These are phyloP conservation scores for Euphorbia celastroides DNA, from an alignment of 441 rosid species.

Conservation along the genomic window DNA sequence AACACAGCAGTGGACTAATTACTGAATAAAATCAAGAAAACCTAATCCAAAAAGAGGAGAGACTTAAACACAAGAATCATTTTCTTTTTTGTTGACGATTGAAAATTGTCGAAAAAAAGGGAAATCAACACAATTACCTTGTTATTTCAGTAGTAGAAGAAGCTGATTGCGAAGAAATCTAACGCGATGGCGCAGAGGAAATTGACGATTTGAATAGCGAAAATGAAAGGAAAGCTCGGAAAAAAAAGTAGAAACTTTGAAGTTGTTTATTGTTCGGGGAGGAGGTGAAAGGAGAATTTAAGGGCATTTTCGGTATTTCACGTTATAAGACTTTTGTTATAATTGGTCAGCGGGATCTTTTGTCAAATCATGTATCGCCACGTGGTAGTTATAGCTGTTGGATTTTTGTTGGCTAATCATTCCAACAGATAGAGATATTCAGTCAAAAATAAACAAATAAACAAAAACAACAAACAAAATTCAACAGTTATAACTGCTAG, in stretches of 20 bases:
- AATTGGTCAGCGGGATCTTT: constrained; percentile 1
- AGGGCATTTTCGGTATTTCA: constrained; percentile 8
- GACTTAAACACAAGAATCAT: neutral
- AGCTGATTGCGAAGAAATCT: neutral
- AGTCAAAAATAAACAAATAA: neutral
- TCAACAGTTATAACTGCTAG: constrained; percentile 7
- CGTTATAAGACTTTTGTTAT: neutral
- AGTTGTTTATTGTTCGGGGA: neutral
- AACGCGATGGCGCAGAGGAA: neutral
- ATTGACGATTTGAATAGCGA: neutral
- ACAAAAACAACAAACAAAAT: neutral
- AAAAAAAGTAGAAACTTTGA: neutral
- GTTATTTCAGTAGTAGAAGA: too few species aligned
- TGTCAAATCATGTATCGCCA: neutral
- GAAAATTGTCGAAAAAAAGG: neutral
- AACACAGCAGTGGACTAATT: neutral
- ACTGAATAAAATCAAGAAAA: neutral
- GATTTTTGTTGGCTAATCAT: neutral
- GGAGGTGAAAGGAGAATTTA: neutral
- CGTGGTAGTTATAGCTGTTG: neutral
- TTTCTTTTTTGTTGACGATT: neutral
- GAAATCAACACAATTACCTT: neutral
- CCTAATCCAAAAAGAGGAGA: neutral
- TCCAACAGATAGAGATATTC: neutral
- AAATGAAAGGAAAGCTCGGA: neutral